Conservation (phyloP, 345 rosid species). For the Carallia brachiata region DNA sequence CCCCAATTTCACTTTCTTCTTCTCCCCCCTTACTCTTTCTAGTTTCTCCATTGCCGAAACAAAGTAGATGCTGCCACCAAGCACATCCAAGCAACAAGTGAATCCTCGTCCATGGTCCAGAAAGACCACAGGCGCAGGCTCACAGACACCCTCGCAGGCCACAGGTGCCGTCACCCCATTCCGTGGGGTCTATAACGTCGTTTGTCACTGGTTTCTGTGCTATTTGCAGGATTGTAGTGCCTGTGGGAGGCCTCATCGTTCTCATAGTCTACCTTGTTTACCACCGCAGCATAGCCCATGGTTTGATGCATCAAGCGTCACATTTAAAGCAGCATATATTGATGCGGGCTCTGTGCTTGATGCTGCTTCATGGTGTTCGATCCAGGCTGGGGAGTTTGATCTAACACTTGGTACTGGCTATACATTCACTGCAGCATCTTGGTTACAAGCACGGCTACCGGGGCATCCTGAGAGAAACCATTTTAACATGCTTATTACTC, state of each 20-base stretch:
- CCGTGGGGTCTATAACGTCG: constrained; percentile 42
- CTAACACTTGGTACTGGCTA: constrained; percentile 23
- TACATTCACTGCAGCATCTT: constrained; percentile 52
- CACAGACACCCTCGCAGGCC: constrained; percentile 9
- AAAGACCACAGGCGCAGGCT: constrained; percentile 11
- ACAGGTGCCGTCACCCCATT: constrained; percentile 23
- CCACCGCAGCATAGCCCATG: constrained; percentile 74
- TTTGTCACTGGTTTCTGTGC: constrained; percentile 53
- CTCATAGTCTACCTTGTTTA: constrained; percentile 75
- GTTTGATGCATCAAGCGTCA: constrained; percentile 59
- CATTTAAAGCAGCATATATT: constrained; percentile 68
- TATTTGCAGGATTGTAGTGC: constrained; percentile 47
- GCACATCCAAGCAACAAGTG: not conserved
- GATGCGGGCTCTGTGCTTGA: constrained; percentile 64
- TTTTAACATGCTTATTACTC: constrained; percentile 32
- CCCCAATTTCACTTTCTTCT: not conserved
- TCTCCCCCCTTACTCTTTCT: not conserved
- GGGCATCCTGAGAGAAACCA: constrained; percentile 44
- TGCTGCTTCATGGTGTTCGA: constrained; percentile 61
- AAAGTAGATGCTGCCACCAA: not conserved
- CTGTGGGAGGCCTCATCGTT: constrained; percentile 55
- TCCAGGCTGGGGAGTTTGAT: constrained; percentile 56
- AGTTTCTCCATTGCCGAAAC: constrained; percentile 5
- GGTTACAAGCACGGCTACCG: constrained; percentile 62
- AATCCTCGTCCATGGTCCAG: constrained; percentile 18